These are phyloP conservation scores for Penicillium sp. DNA, from an alignment of 2,329 filamentous ascomycete species.

Conservation along the genomic window DNA sequence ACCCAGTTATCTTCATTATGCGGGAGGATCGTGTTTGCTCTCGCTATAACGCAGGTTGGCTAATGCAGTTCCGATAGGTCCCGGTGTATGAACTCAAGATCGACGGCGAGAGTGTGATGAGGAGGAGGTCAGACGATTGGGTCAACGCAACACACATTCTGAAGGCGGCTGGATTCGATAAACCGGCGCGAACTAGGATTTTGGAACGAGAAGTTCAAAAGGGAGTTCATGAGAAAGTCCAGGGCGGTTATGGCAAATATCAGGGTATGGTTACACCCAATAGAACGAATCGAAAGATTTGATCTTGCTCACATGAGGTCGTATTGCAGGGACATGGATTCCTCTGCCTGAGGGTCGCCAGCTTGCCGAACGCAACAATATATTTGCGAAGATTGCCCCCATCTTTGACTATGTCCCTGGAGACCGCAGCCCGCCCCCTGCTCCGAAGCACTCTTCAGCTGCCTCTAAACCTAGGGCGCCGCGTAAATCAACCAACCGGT, in stretches of 20 bases:
- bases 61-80: slow-evolving; percentile 61
- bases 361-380: slow-evolving; percentile 83
- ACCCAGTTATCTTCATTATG: too few relatives aligned
- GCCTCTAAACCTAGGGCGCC: slow-evolving; percentile 76
- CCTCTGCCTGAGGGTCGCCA: slow-evolving; percentile 79
- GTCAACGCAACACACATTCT: slow-evolving; percentile 99
- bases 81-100: slow-evolving; percentile 95
- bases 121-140: slow-evolving; percentile 90
- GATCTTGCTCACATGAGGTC: slow-evolving; percentile 6
- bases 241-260: slow-evolving; percentile 98
- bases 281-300: neutral
- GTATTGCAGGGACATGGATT: slow-evolving; percentile 81
- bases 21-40: too few relatives aligned
- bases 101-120: slow-evolving; percentile 91
- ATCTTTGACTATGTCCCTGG: slow-evolving; percentile 92
- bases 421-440: slow-evolving; percentile 85
- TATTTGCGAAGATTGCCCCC: slow-evolving; percentile 78
- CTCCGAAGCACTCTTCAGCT: slow-evolving; percentile 80
- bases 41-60: neutral
- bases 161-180: slow-evolving; percentile 96
- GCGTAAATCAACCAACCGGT: slow-evolving; percentile 64
- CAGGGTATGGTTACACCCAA: slow-evolving; percentile 65
- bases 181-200: slow-evolving; percentile 91
- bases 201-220: slow-evolving; percentile 97
- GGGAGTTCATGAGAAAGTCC: slow-evolving; percentile 94